These are phyloP conservation scores for Pseudogymnoascus sp. DNA, from an alignment of 2,329 filamentous ascomycete species.

Conservation along the genomic window DNA sequence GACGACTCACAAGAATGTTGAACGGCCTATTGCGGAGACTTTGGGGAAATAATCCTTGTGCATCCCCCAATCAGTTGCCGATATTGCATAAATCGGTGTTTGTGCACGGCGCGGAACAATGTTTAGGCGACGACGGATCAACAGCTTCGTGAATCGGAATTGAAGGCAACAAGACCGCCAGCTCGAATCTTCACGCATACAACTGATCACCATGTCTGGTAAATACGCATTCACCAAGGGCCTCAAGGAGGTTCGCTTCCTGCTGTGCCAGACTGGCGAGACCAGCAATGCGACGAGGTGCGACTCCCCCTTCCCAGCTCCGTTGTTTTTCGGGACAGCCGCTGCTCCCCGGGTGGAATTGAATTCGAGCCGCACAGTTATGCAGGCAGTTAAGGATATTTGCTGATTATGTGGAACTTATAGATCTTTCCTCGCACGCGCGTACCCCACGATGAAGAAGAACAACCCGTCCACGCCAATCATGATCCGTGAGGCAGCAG, in stretches of 20 bases:
- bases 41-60: constrained; percentile 8
- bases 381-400: constrained; percentile 1
- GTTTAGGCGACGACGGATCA: neutral
- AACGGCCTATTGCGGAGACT: constrained; percentile 5
- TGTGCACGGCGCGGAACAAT: constrained; percentile 1
- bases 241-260: constrained; percentile 92
- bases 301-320: constrained; percentile 24
- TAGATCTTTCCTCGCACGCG: constrained; percentile 81
- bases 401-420: neutral
- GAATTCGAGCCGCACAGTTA: neutral
- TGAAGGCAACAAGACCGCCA: neutral
- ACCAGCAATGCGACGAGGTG: constrained; percentile 85
- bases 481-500: constrained; percentile 83
- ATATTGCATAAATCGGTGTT: constrained; percentile 4
- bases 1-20: constrained; percentile 7
- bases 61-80: neutral
- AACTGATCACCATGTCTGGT: constrained; percentile 58
- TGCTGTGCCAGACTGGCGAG: constrained; percentile 92
- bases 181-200: constrained; percentile 9
- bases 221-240: constrained; percentile 87
- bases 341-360: neutral
- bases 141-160: constrained; percentile 7
- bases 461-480: constrained; percentile 93
- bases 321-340: constrained; percentile 3
- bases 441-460: constrained; percentile 99